Evolutionary conservation across 495 filamentous ascomycete genomes (phyloP).

Genomic region (Mytilinidion resinicola): DNA sequence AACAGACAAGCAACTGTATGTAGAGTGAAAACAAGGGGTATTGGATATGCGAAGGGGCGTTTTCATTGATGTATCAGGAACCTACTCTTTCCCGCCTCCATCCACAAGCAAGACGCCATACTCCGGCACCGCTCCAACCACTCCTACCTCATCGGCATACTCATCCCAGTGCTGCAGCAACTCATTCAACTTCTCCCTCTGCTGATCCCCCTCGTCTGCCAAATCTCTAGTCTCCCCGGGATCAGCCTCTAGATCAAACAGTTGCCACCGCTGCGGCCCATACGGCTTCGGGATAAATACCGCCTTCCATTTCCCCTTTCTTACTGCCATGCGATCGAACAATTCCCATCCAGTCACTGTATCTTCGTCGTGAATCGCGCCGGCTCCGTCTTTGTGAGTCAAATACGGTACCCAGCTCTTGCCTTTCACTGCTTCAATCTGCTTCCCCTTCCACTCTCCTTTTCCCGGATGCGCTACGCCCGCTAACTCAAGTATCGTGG

Average conservation of each 20-base stretch:
- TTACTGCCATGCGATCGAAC: slow-evolving; percentile 42
- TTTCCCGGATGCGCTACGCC: slow-evolving; percentile 5
- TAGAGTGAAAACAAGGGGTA: too few species aligned
- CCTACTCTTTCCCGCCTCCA: too few species aligned
- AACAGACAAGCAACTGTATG: too few species aligned
- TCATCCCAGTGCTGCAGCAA: slow-evolving; percentile 45
- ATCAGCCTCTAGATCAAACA: slow-evolving; percentile 37
- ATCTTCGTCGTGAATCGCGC: slow-evolving; percentile 4
- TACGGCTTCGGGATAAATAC: slow-evolving; percentile 46
- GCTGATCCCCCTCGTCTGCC: slow-evolving; percentile 1
- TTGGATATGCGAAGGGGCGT: too few species aligned
- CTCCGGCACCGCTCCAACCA: slow-evolving; percentile 30
- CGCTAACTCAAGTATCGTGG: slow-evolving; percentile 21
- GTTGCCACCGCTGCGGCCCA: slow-evolving; percentile 45
- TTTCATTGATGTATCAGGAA: too few species aligned
- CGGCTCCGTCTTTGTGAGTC: not conserved
- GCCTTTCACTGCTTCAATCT: slow-evolving; percentile 8
- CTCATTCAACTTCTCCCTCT: slow-evolving; percentile 13
- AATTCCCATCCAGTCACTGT: slow-evolving; percentile 42
- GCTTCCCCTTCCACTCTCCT: slow-evolving; percentile 5
- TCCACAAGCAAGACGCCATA: slow-evolving; percentile 1
- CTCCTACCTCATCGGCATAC: slow-evolving; percentile 51
- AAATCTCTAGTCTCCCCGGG: slow-evolving; percentile 25
- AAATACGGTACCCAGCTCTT: slow-evolving; percentile 15
- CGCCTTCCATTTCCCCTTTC: slow-evolving; percentile 46